Percentiles rank a stretch among this genome's conserved stretches.
Conservation (phyloP, 1,139 yeast genomes). For the Candida sanyaensis region DNA sequence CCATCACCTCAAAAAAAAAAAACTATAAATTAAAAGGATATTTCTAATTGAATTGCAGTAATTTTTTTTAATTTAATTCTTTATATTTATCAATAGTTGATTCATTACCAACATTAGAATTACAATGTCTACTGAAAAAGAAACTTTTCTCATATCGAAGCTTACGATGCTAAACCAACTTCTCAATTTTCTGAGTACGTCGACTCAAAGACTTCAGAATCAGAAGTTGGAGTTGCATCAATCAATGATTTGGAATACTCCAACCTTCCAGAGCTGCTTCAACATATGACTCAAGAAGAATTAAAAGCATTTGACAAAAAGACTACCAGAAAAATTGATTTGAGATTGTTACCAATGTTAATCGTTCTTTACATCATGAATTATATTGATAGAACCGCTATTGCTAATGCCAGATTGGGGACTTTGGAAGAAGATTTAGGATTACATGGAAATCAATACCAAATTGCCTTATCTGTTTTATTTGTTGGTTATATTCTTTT, state of each 20-base stretch:
- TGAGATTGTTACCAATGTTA: slow-evolving; percentile 56
- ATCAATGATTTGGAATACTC: slow-evolving; percentile 12
- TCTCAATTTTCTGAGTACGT: slow-evolving; percentile 10
- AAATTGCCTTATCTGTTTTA: slow-evolving; percentile 56
- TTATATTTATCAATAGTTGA: neutral
- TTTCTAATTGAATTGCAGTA: neutral
- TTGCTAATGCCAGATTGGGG: slow-evolving; percentile 62
- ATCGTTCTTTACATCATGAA: slow-evolving; percentile 54
- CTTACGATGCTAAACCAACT: slow-evolving; percentile 8
- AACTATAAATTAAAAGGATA: neutral
- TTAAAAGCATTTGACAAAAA: slow-evolving; percentile 38
- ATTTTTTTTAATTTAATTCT: too few relatives aligned
- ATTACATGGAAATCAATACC: slow-evolving; percentile 51
- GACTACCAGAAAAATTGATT: slow-evolving; percentile 50
- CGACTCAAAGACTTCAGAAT: slow-evolving; percentile 6
- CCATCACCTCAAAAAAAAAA: too few relatives aligned
- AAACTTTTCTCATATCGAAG: neutral
- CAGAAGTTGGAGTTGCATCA: slow-evolving; percentile 6
- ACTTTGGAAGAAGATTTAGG: slow-evolving; percentile 55
- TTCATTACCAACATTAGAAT: neutral
- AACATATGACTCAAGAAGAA: slow-evolving; percentile 35
- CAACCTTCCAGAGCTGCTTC: slow-evolving; percentile 35
- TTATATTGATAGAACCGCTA: slow-evolving; percentile 60
- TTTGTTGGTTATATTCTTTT: slow-evolving; percentile 63
- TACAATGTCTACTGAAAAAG: neutral